Base-by-base conservation (phyloP, 352 stramenopile species). In the Peronospora tabacina region DNA sequence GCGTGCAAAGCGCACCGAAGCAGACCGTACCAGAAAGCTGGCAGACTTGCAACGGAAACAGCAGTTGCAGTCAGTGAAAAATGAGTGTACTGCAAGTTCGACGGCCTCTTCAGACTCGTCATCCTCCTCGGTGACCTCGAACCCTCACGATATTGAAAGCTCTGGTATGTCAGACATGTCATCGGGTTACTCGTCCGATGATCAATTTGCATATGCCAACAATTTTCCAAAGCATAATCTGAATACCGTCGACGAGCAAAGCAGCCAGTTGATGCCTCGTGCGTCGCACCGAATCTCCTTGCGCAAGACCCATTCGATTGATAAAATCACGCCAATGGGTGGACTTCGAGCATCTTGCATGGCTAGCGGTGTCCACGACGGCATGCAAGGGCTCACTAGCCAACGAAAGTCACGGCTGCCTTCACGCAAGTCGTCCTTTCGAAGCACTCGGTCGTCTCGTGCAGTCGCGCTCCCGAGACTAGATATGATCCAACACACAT, bases 141-240 rank as follows among this genome's bases (percentile, higher is more conserved):
- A 84, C 49, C 87, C 77, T 6, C 87, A 91, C 44, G 80, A 89
- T 40, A 72, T 87, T 13, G 80, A 88, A 61, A 75, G 74, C 28
- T 75, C 66, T 15, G 58, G 52, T 8, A 53, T 64, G 17, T 71
- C 57, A 12, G 66, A 79, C 46, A 62, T 64, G 5, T 86, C 80
- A 22, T 85, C 77, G 10, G 67, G 68, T 10, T 75, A 82, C 43
- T 87, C 52, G 7, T 59, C 74, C 34, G 74, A 86, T n/a, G 74
- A 88, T 44, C 52, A 69, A 7, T 82, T 76, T 54, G 47, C 72
- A 9, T 81, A 76, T 47, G 76, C 70, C 10, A 66, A 83, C 34
- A 67, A 55, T 20, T 70, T 70, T 38, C 62, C 51, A 0, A 85
- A 79, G 67, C 71, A 85, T 61, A 66, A 71, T 16, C 65, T 88